These are phyloP conservation scores for Talaromyces islandicus DNA, from an alignment of 2,329 filamentous ascomycete genomes.

Conservation along the genomic window DNA sequence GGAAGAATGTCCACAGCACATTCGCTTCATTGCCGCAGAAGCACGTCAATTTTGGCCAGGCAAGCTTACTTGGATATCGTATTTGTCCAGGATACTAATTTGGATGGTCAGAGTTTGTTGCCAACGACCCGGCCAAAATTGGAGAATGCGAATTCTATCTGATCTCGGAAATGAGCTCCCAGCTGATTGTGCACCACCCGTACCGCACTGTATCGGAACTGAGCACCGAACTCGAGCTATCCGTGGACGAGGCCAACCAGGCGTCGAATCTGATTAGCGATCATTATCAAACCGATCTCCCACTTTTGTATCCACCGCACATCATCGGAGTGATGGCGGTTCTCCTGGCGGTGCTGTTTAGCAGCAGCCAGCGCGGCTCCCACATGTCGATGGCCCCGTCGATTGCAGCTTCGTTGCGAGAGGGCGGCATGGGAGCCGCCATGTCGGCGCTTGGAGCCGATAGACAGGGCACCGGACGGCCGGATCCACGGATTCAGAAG, in stretches of 20 bases:
- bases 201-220: conserved; percentile 74
- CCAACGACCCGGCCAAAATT: conserved; percentile 72
- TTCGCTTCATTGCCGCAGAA: conserved; percentile 81
- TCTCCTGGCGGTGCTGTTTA: conserved; percentile 74
- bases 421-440: conserved; percentile 28
- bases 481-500: conserved; percentile 48
- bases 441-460: conserved; percentile 27
- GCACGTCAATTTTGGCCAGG: conserved; percentile 78
- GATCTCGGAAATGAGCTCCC: conserved; percentile 84
- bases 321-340: conserved; percentile 82
- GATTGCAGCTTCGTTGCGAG: conserved; percentile 29
- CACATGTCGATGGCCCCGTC: conserved; percentile 26
- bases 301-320: conserved; percentile 78
- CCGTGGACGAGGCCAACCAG: conserved; percentile 70
- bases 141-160: conserved; percentile 92
- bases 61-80: conserved; percentile 24
- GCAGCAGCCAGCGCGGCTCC: conserved; percentile 45
- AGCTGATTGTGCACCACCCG: conserved; percentile 84
- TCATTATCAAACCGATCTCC: conserved; percentile 87
- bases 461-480: conserved; percentile 15
- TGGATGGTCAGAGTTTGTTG: conserved; percentile 54
- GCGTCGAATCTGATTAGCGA: conserved; percentile 86
- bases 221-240: conserved; percentile 62
- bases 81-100: not conserved
- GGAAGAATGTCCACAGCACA: conserved; percentile 96